phyloP scores from a whole-genome alignment of 768 basidiomycete genomes.

The Mycena vulgaris region DNA sequence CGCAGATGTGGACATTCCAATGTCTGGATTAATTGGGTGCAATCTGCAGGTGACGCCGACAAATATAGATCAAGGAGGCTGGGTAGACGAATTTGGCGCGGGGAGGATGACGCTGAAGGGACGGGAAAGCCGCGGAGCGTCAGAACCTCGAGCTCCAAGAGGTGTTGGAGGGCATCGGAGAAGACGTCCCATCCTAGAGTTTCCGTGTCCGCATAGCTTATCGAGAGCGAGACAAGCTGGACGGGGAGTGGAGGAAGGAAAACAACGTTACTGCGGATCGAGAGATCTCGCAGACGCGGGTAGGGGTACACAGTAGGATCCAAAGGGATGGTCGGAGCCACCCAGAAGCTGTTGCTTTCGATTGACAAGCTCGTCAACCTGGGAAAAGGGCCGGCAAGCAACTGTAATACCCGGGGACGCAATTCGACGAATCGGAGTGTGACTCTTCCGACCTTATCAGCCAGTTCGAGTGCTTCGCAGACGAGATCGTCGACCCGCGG shows the following conservation, averaged over 20 bases:
- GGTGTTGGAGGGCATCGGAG: slow-evolving; percentile 6
- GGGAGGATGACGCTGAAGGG: background rate
- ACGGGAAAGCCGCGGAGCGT: slow-evolving; percentile 15
- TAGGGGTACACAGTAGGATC: slow-evolving; percentile 5
- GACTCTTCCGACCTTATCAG: slow-evolving; percentile 18
- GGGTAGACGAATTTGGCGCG: background rate
- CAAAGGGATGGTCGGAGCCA: background rate
- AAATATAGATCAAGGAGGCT: slow-evolving; percentile 9
- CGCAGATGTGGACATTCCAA: background rate
- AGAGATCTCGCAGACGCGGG: slow-evolving; percentile 20
- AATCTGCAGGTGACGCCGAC: background rate
- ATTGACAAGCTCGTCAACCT: slow-evolving; percentile 10
- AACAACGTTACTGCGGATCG: background rate
- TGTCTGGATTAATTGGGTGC: slow-evolving; percentile 6
- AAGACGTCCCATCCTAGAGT: slow-evolving; percentile 10
- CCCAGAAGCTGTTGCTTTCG: background rate
- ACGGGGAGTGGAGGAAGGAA: slow-evolving; percentile 9
- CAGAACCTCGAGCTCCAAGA: slow-evolving; percentile 16
- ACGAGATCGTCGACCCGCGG: background rate
- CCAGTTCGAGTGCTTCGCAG: background rate
- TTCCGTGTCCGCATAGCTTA: background rate
- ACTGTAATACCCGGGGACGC: background rate
- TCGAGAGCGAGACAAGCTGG: slow-evolving; percentile 17
- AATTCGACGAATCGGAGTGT: background rate
- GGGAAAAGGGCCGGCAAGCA: slow-evolving; percentile 24